Evolutionary conservation across 441 rosid species (phyloP), one percentile per base, ranked within the genome.

Genomic region (Manihot esculenta): DNA sequence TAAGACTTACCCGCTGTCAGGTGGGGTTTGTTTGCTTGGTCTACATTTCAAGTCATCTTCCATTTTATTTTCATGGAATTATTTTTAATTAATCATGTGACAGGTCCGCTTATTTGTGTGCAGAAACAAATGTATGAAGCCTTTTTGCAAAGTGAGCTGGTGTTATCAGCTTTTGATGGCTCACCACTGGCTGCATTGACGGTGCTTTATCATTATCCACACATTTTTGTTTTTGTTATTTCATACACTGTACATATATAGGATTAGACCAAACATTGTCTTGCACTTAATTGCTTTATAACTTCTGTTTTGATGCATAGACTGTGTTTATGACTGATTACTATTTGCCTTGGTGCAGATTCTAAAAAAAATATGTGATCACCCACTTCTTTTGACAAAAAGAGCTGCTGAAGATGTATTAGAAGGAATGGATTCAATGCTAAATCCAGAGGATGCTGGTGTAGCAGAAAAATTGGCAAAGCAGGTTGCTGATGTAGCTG

Each of bases 371-470:
- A 95, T 95, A 79, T 95, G 98, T 76, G 99, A 95, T 76, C 99
- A 95, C 71, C 98, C 98, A 4, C 96, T 95, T 79, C 89, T 95
- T 68, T 86, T 95, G 81, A 95, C 99, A 74, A 91, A 92, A 85
- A 89, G 91, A 79, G 99, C 99, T 70, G 99, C 99, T 68, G 98
- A 94, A 81, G 97, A 94, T 84, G 91, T 94, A 14, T 83, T 94
- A 4, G 98, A 94, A 80, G 97, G 98, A 74, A 80, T 94, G 92
- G 98, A 94, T 66, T 83, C 98, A 69, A 76, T 85, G 79, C 77
- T 85, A 71, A 89, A 84, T 77, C 84, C 83, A 38, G 98, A 94
- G 70, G 99, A 92, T 72, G 93, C 82, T 74, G 80, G 86, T 21
- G 59, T 94, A 64, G 99, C 98, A 26, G 98, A 90, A 82, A 89